Evolutionary conservation across 2,329 filamentous ascomycete species (phyloP).

Genomic region (Cytospora piceae): DNA sequence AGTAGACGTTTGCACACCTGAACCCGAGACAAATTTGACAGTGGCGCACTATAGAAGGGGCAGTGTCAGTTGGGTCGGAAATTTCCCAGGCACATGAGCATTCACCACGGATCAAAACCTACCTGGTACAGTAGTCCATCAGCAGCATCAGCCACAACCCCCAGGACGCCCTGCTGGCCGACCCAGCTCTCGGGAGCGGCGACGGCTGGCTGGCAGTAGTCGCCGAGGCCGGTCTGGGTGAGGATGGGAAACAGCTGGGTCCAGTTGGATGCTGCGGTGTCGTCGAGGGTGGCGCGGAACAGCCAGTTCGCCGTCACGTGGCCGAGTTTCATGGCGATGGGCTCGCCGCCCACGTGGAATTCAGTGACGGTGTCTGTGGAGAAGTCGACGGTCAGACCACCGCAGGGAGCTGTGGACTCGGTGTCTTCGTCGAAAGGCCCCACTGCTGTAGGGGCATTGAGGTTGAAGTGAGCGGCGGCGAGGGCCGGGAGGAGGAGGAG

Average conservation of each 20-base stretch:
- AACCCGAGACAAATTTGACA: slow-evolving; percentile 58
- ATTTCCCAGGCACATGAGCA: too few relatives aligned
- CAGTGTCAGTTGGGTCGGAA: background rate
- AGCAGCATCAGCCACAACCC: slow-evolving; percentile 54
- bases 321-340: slow-evolving; percentile 50
- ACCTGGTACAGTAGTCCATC: slow-evolving; percentile 64
- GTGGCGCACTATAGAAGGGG: slow-evolving; percentile 50
- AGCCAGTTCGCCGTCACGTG: slow-evolving; percentile 61
- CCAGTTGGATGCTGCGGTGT: slow-evolving; percentile 54
- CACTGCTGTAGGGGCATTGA: slow-evolving; percentile 52
- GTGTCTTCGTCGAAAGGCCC: slow-evolving; percentile 53
- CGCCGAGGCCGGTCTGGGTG: slow-evolving; percentile 57
- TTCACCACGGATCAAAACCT: slow-evolving; percentile 31
- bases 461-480: slow-evolving; percentile 57
- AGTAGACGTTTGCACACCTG: slow-evolving; percentile 34
- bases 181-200: slow-evolving; percentile 53
- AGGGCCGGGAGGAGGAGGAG: slow-evolving; percentile 45
- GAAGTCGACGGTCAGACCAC: slow-evolving; percentile 55
- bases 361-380: slow-evolving; percentile 44
- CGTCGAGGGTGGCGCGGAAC: slow-evolving; percentile 60
- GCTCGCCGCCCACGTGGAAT: slow-evolving; percentile 62
- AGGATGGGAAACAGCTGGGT: slow-evolving; percentile 58
- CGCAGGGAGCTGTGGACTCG: slow-evolving; percentile 55
- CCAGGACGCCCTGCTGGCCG: slow-evolving; percentile 59
- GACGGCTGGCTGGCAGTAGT: slow-evolving; percentile 56